Evolutionary conservation across 805 yeast genomes (phyloP).

Genomic region (Barnettozyma californica): DNA sequence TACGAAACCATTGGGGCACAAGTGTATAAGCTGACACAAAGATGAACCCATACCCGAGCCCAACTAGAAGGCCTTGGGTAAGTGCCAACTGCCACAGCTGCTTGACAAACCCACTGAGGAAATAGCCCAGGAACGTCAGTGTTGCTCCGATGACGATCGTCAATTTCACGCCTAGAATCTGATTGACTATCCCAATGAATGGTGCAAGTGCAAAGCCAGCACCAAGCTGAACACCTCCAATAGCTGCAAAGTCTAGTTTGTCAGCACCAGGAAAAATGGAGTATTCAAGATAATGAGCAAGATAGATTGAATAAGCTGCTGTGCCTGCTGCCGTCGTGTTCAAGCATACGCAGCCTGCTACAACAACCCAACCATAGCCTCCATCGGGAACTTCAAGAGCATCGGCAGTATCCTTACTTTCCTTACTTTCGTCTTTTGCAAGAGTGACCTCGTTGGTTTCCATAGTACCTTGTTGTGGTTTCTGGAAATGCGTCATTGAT

Average conservation of each 20-base stretch:
- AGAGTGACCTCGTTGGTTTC: not conserved
- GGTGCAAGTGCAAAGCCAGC: conserved; percentile 60
- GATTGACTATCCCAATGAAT: conserved; percentile 26
- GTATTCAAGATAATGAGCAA: conserved; percentile 50
- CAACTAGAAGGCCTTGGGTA: conserved; percentile 63
- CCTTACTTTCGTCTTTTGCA: not conserved
- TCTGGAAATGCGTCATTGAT: not conserved
- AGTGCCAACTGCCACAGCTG: conserved; percentile 59
- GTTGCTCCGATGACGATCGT: conserved; percentile 45
- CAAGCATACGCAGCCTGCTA: conserved; percentile 17
- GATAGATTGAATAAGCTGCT: conserved; percentile 48
- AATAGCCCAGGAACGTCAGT: conserved; percentile 46
- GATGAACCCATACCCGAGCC: conserved; percentile 46
- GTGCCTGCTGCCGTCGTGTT: conserved; percentile 9
- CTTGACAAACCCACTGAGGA: conserved; percentile 56
- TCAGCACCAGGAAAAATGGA: conserved; percentile 46
- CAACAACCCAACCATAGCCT: conserved; percentile 32
- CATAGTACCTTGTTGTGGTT: not conserved
- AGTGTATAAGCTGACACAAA: conserved; percentile 54
- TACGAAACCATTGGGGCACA: conserved; percentile 67
- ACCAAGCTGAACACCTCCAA: conserved; percentile 62
- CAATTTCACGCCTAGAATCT: conserved; percentile 33
- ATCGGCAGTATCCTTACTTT: too few species aligned
- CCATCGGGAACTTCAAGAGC: conserved; percentile 41
- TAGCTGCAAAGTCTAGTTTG: conserved; percentile 55